Conservation (phyloP, 2,329 filamentous ascomycete genomes). For the Aspergillus unguis region DNA sequence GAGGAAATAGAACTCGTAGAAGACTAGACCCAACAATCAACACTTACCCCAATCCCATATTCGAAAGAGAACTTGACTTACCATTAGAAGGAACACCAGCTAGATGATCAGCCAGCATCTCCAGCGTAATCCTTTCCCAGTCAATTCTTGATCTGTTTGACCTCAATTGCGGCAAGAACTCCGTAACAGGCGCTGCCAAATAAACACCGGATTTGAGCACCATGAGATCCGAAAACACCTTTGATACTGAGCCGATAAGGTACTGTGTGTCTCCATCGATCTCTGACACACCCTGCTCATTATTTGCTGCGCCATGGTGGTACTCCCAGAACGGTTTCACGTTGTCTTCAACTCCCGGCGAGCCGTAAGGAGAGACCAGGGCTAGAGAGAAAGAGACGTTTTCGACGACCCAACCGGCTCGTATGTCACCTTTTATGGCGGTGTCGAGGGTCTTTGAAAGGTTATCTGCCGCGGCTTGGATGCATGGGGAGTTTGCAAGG, state of each 20-base stretch:
- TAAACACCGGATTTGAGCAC: conserved; percentile 37
- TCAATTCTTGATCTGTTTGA: conserved; percentile 22
- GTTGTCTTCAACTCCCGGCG: conserved; percentile 10
- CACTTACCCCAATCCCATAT: neutral
- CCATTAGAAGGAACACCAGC: conserved; percentile 38
- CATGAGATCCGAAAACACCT: conserved; percentile 39
- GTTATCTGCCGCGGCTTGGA: conserved; percentile 28
- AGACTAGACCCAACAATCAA: conserved; percentile 19
- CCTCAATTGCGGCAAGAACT: conserved; percentile 36
- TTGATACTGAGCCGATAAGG: conserved; percentile 42
- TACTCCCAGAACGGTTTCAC: conserved; percentile 41
- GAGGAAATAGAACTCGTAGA: conserved; percentile 40
- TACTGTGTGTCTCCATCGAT: conserved; percentile 41
- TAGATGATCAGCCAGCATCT: conserved; percentile 39
- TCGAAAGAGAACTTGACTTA: conserved; percentile 15
- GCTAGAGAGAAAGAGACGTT: conserved; percentile 43
- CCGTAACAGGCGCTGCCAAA: conserved; percentile 31
- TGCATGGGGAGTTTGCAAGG: conserved; percentile 23
- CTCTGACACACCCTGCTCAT: conserved; percentile 33
- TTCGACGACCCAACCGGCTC: conserved; percentile 33
- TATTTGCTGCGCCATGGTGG: conserved; percentile 38
- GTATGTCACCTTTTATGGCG: conserved; percentile 31
- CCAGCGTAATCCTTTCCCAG: conserved; percentile 40
- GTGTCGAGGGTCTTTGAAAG: conserved; percentile 29
- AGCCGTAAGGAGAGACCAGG: conserved; percentile 32